A percentile compares a stretch with the other conserved stretches of the same genome.
Evolutionary conservation across 148 eudicot species (phyloP).

Genomic region (Silene uniflora): DNA sequence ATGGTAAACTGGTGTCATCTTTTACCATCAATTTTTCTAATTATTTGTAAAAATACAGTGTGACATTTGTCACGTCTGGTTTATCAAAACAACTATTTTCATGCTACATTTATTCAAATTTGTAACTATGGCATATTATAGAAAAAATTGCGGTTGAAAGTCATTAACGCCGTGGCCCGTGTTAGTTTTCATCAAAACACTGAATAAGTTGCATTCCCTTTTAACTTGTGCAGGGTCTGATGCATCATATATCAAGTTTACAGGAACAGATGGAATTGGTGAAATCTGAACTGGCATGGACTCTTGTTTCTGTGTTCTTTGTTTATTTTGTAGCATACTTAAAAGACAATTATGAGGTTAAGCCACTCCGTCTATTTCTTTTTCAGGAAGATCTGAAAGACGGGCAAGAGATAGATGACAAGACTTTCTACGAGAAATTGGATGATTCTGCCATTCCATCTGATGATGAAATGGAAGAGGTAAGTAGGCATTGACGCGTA

Average conservation of each 20-base stretch:
- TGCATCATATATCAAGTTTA: constrained; percentile 65
- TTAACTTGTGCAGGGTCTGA: constrained; percentile 57
- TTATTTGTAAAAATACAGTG: no score
- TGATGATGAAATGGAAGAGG: constrained; percentile 45
- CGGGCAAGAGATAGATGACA: constrained; percentile 45
- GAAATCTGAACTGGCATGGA: constrained; percentile 64
- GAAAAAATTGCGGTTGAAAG: no score
- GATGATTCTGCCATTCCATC: constrained; percentile 34
- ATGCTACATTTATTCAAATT: no score
- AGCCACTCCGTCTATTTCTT: background rate
- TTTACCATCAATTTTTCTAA: no score
- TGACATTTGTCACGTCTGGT: no score
- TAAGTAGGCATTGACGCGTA: constrained; percentile 10
- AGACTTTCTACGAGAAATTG: constrained; percentile 44
- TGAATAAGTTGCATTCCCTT: background rate
- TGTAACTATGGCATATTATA: no score
- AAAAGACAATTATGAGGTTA: background rate
- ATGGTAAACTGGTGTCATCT: no score
- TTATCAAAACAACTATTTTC: no score
- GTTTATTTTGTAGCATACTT: constrained; percentile 13
- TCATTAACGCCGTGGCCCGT: no score
- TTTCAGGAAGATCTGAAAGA: constrained; percentile 48
- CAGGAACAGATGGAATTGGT: constrained; percentile 52
- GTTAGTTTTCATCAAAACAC: background rate
- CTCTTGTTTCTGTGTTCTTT: background rate